A percentile compares a stretch with the other conserved stretches of the same genome.
Evolutionary conservation across 192 early-diverging fungal species (phyloP).

Genomic region (Coemansia sp.): DNA sequence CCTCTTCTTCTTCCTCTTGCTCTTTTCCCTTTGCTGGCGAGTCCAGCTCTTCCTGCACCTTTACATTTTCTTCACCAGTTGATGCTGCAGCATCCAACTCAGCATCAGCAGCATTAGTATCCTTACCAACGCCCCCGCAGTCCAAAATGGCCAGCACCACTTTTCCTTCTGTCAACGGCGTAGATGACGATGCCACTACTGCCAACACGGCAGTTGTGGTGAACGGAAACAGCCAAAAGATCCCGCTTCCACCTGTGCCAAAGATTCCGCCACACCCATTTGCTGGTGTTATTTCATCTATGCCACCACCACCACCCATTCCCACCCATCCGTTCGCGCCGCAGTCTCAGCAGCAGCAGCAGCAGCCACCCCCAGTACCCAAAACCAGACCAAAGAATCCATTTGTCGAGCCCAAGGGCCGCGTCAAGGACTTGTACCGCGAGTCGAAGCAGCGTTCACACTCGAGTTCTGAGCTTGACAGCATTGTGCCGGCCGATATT

Average conservation of each 20-base stretch:
- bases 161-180: neutral
- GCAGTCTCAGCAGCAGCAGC: neutral
- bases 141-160: neutral
- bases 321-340: constrained; percentile 2
- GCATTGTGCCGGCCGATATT: constrained; percentile 40
- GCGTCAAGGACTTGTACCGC: constrained; percentile 30
- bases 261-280: constrained; percentile 2
- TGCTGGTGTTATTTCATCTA: neutral
- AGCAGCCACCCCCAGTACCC: constrained; percentile 5
- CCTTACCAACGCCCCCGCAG: neutral
- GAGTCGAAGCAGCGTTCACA: constrained; percentile 46
- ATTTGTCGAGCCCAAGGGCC: constrained; percentile 26
- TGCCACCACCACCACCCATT: constrained; percentile 9
- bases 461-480: constrained; percentile 49
- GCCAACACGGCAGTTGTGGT: neutral
- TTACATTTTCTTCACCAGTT: neutral
- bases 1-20: constrained; percentile 1
- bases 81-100: neutral
- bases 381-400: constrained; percentile 12
- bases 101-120: neutral
- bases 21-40: neutral
- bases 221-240: neutral
- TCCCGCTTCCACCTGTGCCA: constrained; percentile 1
- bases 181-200: neutral
- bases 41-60: neutral